phyloP scores from a whole-genome alignment of 2,329 filamentous ascomycete genomes.

The Sporothrix brasiliensis region DNA sequence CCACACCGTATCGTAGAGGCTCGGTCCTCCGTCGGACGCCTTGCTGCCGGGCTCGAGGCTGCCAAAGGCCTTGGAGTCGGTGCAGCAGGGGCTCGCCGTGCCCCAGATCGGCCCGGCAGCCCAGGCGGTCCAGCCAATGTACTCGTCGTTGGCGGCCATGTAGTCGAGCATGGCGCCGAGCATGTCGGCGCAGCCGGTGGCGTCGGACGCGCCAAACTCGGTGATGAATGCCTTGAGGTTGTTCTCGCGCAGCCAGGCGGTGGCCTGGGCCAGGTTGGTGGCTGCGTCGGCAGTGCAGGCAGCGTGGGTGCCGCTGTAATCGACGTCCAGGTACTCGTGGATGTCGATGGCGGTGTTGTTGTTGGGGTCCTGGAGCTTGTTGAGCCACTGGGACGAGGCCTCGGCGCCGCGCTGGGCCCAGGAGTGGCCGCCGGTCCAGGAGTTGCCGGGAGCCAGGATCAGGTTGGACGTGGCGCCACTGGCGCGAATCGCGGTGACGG shows the following conservation, averaged over 20 bases:
- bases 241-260: constrained; percentile 51
- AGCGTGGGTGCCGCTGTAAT: constrained; percentile 51
- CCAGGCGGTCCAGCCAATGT: constrained; percentile 57
- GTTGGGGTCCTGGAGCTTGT: constrained; percentile 50
- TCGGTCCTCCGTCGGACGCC: constrained; percentile 48
- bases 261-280: constrained; percentile 48
- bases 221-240: constrained; percentile 54
- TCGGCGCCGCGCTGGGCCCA: constrained; percentile 50
- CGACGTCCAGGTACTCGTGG: constrained; percentile 56
- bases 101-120: constrained; percentile 55
- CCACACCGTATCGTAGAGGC: constrained; percentile 53
- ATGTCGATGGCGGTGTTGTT: constrained; percentile 56
- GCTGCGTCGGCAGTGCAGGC: constrained; percentile 48
- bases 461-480: constrained; percentile 49
- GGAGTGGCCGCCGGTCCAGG: constrained; percentile 53
- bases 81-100: constrained; percentile 44
- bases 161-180: constrained; percentile 50
- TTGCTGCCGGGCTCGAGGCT: constrained; percentile 53
- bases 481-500: constrained; percentile 50
- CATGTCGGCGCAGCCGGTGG: constrained; percentile 48
- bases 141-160: constrained; percentile 51
- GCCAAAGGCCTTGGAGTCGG: constrained; percentile 47
- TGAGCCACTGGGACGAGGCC: constrained; percentile 45
- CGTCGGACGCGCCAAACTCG: constrained; percentile 53
- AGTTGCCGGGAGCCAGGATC: constrained; percentile 54